These are phyloP conservation scores for Dothistroma pini DNA, from an alignment of 2,329 filamentous ascomycete genomes.

Conservation along the genomic window DNA sequence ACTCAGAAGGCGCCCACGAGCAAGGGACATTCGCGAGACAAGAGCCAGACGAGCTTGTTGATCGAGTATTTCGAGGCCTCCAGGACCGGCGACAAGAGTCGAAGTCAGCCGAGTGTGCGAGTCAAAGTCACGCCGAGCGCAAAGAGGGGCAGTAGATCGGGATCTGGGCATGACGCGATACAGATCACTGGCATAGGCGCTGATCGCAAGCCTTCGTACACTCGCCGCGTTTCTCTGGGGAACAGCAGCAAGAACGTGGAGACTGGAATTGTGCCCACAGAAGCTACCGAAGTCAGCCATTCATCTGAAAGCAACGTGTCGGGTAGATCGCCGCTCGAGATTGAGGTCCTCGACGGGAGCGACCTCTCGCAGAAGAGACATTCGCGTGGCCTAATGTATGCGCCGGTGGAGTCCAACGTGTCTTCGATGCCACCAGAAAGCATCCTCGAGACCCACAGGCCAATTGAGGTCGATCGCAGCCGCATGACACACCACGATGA, in stretches of 20 bases:
- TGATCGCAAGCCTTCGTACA: constrained; percentile 67
- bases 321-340: constrained; percentile 70
- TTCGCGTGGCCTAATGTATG: constrained; percentile 60
- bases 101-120: constrained; percentile 76
- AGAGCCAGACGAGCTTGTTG: constrained; percentile 83
- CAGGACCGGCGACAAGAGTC: constrained; percentile 58
- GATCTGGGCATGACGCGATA: constrained; percentile 65
- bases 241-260: constrained; percentile 41
- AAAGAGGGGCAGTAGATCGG: constrained; percentile 51
- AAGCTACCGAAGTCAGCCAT: constrained; percentile 56
- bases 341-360: constrained; percentile 74
- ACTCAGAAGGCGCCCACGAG: constrained; percentile 58
- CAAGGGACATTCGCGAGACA: constrained; percentile 47
- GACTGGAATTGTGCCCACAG: constrained; percentile 24
- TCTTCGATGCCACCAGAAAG: constrained; percentile 76
- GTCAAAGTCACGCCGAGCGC: constrained; percentile 75
- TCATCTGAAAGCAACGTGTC: constrained; percentile 76
- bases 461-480: constrained; percentile 48
- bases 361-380: constrained; percentile 56
- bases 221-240: constrained; percentile 62
- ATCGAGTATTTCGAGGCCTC: constrained; percentile 93
- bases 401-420: constrained; percentile 73
- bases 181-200: constrained; percentile 80
- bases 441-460: constrained; percentile 56
- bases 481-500: constrained; percentile 43